Conservation (phyloP, 257 asterid species). For the Przewalskia tangutica region DNA sequence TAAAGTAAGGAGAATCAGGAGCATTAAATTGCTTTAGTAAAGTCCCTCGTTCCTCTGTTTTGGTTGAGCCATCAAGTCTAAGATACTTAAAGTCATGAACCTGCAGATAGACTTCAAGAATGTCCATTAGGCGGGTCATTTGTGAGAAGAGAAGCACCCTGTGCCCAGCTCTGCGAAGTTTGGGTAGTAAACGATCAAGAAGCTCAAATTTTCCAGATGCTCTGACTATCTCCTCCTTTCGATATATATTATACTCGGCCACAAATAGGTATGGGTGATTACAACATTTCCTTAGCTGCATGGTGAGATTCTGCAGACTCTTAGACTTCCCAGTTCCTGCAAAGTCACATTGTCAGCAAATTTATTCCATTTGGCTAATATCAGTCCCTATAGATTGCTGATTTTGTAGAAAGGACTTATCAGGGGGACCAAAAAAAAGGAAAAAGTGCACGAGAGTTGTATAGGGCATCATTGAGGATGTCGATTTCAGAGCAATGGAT, state of each 20-base stretch:
- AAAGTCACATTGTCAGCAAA: slow-evolving; percentile 19
- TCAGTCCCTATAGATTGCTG: background rate
- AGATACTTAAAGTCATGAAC: slow-evolving; percentile 69
- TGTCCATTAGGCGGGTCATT: slow-evolving; percentile 91
- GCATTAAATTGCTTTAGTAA: slow-evolving; percentile 71
- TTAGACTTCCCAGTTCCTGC: slow-evolving; percentile 71
- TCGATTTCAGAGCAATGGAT: background rate
- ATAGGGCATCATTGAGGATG: background rate
- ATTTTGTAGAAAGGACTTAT: background rate
- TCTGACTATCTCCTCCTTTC: slow-evolving; percentile 62
- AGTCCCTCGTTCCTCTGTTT: slow-evolving; percentile 82
- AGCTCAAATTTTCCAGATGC: slow-evolving; percentile 94
- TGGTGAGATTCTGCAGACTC: slow-evolving; percentile 74
- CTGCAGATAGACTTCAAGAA: slow-evolving; percentile 79
- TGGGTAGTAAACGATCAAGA: slow-evolving; percentile 94
- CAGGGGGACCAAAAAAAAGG: background rate
- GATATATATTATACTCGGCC: slow-evolving; percentile 40
- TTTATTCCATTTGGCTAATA: background rate
- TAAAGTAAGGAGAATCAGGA: slow-evolving; percentile 89
- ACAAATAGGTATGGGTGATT: slow-evolving; percentile 91
- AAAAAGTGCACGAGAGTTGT: background rate
- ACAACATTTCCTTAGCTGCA: slow-evolving; percentile 96
- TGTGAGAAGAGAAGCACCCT: slow-evolving; percentile 95
- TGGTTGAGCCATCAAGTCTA: slow-evolving; percentile 91
- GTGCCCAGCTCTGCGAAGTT: slow-evolving; percentile 79